Conservation (phyloP, 1,139 yeast species). For the Kurtzmaniella natalensis region DNA sequence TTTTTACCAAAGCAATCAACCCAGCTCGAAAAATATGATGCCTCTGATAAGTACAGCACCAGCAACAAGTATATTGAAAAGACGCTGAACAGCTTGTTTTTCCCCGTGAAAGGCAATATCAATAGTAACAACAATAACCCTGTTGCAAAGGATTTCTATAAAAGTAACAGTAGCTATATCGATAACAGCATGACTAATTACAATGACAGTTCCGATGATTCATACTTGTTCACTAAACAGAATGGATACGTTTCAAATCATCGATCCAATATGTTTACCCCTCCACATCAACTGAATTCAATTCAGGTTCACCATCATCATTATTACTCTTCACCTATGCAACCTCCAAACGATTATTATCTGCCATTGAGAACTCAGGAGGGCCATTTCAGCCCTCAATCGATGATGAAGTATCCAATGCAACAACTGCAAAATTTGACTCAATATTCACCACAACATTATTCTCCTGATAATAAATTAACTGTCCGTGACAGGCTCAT, state of each 20-base stretch:
- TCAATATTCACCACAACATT: neutral
- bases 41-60: no score
- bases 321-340: conserved; percentile 21
- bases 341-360: conserved; percentile 6
- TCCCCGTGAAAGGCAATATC: no score
- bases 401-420: neutral
- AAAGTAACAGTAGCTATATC: conserved; percentile 16
- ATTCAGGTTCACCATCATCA: conserved; percentile 45
- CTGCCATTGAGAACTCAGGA: neutral
- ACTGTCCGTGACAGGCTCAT: conserved; percentile 1
- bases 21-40: neutral
- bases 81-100: no score
- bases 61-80: neutral
- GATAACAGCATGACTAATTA: conserved; percentile 4
- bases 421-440: conserved; percentile 3
- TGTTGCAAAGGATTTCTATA: no score
- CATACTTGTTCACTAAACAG: conserved; percentile 14
- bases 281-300: conserved; percentile 8
- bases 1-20: conserved; percentile 1
- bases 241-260: conserved; percentile 5
- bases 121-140: neutral
- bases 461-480: neutral
- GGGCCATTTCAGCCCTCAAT: conserved; percentile 1
- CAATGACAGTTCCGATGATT: conserved; percentile 5
- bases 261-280: conserved; percentile 1